Base-by-base conservation (phyloP, 306 rosid species). In the Begonia fuchsioides region DNA sequence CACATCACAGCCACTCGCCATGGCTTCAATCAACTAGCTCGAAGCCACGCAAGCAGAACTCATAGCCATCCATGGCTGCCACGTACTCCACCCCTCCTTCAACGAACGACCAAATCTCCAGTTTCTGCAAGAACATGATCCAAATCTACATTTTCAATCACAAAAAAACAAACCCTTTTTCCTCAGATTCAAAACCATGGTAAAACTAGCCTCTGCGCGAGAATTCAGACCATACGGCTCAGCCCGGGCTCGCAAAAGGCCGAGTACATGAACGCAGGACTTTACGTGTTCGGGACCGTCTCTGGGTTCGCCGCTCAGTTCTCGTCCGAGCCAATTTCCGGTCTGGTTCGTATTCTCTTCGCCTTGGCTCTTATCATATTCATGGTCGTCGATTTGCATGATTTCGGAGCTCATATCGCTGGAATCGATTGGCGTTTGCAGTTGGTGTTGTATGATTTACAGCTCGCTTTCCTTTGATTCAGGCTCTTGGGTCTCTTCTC, bases 121-220 rank as follows among this genome's bases (percentile, higher is more conserved):
- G 7, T 4, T 26, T 26, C 35, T 26, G 35, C 35, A 26, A 26
- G 35, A 26, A 26, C 35, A 26, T 26, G 8, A 4, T 26, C 35
- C 7, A 26, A 26, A 26, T 26, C 7, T 26, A 8, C 35, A 26
- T 26, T 26, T 26, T 26, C 35, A 26, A 26, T 26, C 35, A 26
- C 7, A 0, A 26, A 26, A 3, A 26, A 26, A 6, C 35, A 4
- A 26, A 6, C 35, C 8, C 7, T 26, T 20, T 0, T 26, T 26
- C 35, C 0, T 26, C 7, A 1, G 35, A 18, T 52, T 67, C 43
- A 14, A 44, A 0, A 52, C 13, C 70, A 73, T 90, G 97, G 97
- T 81, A 76, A 90, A 90, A 71, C 69, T 90, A 13, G 92, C 82
- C 12, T 70, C 97, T 10, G 95, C 97, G 0, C 64, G 95, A 38